Percentiles rank a stretch among this genome's conserved stretches.
Evolutionary conservation across 495 filamentous ascomycete genomes (phyloP).

Genomic region (Pyrenula aspistea): DNA sequence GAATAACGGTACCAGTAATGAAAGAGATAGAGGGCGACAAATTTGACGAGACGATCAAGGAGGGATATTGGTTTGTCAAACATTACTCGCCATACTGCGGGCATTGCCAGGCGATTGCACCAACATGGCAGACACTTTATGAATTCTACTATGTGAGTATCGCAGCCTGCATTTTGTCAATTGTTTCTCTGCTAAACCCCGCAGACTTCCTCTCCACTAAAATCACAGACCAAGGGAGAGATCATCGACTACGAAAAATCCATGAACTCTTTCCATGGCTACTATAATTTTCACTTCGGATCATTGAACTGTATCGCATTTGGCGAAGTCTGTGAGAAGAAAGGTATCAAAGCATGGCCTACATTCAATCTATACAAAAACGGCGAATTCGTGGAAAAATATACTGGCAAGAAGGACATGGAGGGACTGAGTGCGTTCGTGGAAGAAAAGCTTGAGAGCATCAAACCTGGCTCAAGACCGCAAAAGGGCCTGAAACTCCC

Average conservation of each 20-base stretch:
- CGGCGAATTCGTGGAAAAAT: slow-evolving; percentile 51
- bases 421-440: slow-evolving; percentile 50
- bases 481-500: slow-evolving; percentile 48
- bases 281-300: slow-evolving; percentile 85
- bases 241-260: slow-evolving; percentile 31
- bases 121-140: slow-evolving; percentile 84
- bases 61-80: slow-evolving; percentile 67
- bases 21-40: slow-evolving; percentile 45
- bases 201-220: slow-evolving; percentile 62
- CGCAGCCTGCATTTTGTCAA: not conserved
- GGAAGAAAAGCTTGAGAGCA: slow-evolving; percentile 65
- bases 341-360: slow-evolving; percentile 57
- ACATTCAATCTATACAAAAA: slow-evolving; percentile 74
- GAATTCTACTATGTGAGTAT: slow-evolving; percentile 72
- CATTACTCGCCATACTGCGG: slow-evolving; percentile 65
- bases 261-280: slow-evolving; percentile 53
- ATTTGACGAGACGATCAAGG: slow-evolving; percentile 43
- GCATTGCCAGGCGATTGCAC: slow-evolving; percentile 72
- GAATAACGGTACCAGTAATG: slow-evolving; percentile 62
- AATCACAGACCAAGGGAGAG: slow-evolving; percentile 25
- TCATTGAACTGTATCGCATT: slow-evolving; percentile 73
- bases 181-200: slow-evolving; percentile 10
- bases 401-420: slow-evolving; percentile 50
- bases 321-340: slow-evolving; percentile 56
- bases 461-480: slow-evolving; percentile 68